phyloP scores from a whole-genome alignment of 2,329 filamentous ascomycete genomes.

The Aspergillus ochraceoroseus region DNA sequence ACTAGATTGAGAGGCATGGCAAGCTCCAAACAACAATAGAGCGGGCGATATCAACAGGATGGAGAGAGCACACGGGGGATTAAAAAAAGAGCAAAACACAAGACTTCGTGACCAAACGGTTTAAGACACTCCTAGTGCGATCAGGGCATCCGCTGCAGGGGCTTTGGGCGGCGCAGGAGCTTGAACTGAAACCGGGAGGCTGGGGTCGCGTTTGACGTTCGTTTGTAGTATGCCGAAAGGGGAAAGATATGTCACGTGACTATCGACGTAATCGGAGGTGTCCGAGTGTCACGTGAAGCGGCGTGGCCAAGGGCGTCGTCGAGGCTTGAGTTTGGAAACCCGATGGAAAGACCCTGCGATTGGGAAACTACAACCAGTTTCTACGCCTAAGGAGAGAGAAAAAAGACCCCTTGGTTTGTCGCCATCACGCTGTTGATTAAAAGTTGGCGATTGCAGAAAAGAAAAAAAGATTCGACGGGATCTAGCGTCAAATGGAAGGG shows the following conservation, averaged over 20 bases:
- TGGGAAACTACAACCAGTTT: slow-evolving; percentile 4
- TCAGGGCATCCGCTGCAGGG: slow-evolving; percentile 11
- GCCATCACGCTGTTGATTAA: too few species aligned
- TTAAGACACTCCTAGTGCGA: slow-evolving; percentile 4
- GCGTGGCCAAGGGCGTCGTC: slow-evolving; percentile 2
- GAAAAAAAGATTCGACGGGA: slow-evolving; percentile 1
- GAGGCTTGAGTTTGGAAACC: too few species aligned
- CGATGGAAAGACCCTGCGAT: too few species aligned
- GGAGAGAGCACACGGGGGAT: neutral
- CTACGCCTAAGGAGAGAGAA: too few species aligned
- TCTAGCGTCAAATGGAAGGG: slow-evolving; percentile 28
- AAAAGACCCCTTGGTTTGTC: slow-evolving; percentile 1
- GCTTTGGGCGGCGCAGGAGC: slow-evolving; percentile 14
- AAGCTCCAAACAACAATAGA: slow-evolving; percentile 11
- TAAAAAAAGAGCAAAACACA: neutral
- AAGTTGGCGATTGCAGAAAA: neutral
- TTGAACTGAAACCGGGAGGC: slow-evolving; percentile 31
- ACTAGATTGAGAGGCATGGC: slow-evolving; percentile 34
- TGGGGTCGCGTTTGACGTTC: slow-evolving; percentile 22
- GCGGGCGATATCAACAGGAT: neutral
- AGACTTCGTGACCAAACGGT: neutral
- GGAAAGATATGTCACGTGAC: slow-evolving; percentile 21
- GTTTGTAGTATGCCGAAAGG: slow-evolving; percentile 27
- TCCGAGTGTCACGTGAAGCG: slow-evolving; percentile 13
- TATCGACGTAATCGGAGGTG: neutral